Conservation (phyloP, 1,284 basidiomycete genomes). For the Melampsora larici-populina region DNA sequence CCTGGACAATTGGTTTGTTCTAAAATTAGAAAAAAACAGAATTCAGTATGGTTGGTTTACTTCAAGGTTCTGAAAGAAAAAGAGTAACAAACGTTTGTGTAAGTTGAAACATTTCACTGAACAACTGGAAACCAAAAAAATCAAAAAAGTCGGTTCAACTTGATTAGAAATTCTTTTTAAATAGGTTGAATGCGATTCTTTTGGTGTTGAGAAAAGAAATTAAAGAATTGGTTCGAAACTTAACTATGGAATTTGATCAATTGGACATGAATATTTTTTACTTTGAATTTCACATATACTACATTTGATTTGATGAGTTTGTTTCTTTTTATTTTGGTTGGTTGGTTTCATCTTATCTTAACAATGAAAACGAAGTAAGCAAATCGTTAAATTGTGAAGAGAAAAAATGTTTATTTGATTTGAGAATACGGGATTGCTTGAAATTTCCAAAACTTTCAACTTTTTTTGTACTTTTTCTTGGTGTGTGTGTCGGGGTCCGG, state of each 20-base stretch:
- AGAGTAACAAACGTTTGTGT: slow-evolving; percentile 18
- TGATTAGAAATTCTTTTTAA: no score
- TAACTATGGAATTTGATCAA: slow-evolving; percentile 28
- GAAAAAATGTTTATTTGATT: no score
- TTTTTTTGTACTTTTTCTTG: no score
- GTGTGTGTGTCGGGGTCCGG: no score
- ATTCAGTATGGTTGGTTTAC: no score
- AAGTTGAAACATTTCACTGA: slow-evolving; percentile 16
- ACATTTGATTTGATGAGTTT: slow-evolving; percentile 3
- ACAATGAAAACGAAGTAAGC: no score
- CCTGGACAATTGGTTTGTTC: slow-evolving; percentile 29
- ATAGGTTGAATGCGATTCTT: no score
- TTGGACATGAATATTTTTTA: slow-evolving; percentile 29
- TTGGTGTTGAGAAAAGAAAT: slow-evolving; percentile 15
- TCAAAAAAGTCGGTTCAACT: neutral
- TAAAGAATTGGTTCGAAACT: no score
- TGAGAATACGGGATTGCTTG: no score
- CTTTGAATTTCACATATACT: neutral
- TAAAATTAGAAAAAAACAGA: neutral
- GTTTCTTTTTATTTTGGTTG: neutral
- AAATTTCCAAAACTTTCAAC: no score
- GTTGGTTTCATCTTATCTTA: neutral
- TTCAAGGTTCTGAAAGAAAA: no score
- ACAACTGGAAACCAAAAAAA: slow-evolving; percentile 2
- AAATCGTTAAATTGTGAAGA: neutral